A percentile compares a stretch with the other conserved stretches of the same genome.
Conservation (phyloP, 768 basidiomycete species). For the Pholiota microspora region DNA sequence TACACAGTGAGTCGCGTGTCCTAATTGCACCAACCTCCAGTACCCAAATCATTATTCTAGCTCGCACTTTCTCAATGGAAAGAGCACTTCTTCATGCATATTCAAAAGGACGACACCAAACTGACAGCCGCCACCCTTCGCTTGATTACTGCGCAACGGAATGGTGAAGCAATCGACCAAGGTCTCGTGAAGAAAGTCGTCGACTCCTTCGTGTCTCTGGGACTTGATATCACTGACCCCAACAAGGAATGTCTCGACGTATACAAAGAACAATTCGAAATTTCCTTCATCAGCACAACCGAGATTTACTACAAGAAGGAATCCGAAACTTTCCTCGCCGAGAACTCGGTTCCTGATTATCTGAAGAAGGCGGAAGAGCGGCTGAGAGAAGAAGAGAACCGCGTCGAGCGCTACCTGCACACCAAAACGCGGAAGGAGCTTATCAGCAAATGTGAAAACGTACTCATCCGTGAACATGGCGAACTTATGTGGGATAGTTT, state of each 20-base stretch:
- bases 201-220: constrained; percentile 96
- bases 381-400: constrained; percentile 91
- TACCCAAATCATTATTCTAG: constrained; percentile 35
- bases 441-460: constrained; percentile 86
- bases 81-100: constrained; percentile 80
- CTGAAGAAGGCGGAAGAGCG: constrained; percentile 95
- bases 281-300: constrained; percentile 84
- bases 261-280: constrained; percentile 92
- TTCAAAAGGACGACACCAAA: constrained; percentile 80
- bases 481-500: constrained; percentile 95
- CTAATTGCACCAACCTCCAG: background rate
- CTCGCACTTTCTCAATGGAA: constrained; percentile 97
- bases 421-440: constrained; percentile 86
- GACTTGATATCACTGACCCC: constrained; percentile 86
- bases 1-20: constrained; percentile 71
- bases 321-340: constrained; percentile 87
- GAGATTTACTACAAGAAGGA: constrained; percentile 93
- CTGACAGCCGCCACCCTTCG: constrained; percentile 84
- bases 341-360: constrained; percentile 94
- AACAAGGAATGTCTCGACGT: constrained; percentile 95
- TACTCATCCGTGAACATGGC: constrained; percentile 88
- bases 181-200: constrained; percentile 96
- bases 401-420: constrained; percentile 94
- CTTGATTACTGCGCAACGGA: constrained; percentile 90
- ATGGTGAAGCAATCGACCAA: constrained; percentile 94